A percentile compares a stretch with the other conserved stretches of the same genome.
Evolutionary conservation across 306 rosid species (phyloP).

Genomic region (Quercus berberidifolia): DNA sequence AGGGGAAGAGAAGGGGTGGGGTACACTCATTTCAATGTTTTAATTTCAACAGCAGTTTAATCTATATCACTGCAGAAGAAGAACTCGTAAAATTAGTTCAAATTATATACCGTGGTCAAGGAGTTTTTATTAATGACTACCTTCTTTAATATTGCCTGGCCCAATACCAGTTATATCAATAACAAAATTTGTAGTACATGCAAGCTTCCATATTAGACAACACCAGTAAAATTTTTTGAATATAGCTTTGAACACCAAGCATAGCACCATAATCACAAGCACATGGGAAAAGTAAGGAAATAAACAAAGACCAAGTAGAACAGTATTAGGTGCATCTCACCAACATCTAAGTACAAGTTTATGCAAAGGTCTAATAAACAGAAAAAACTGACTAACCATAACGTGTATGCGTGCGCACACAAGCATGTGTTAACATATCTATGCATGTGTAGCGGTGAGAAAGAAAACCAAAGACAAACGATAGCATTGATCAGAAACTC

Average conservation of each 20-base stretch:
- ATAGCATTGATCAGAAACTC: not conserved
- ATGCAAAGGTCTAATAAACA: not conserved
- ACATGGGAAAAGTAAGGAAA: not conserved
- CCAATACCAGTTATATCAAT: not conserved
- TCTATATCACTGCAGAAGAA: too few species aligned
- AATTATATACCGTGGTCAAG: too few species aligned
- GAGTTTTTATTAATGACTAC: not conserved
- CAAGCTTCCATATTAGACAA: not conserved
- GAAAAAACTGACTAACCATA: not conserved
- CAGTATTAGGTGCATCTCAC: not conserved
- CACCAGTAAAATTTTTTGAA: not conserved
- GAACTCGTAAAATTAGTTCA: too few species aligned
- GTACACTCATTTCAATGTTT: too few species aligned
- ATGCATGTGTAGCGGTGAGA: not conserved
- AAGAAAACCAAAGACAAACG: not conserved
- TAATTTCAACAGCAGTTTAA: too few species aligned
- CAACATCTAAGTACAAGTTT: not conserved
- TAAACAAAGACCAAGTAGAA: not conserved
- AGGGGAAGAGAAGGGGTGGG: too few species aligned
- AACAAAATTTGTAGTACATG: not conserved
- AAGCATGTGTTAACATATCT: not conserved
- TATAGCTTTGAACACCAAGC: not conserved
- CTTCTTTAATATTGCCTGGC: not conserved
- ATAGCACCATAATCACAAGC: not conserved
- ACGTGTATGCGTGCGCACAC: not conserved